A percentile compares a stretch with the other conserved stretches of the same genome.
Evolutionary conservation across 2,329 filamentous ascomycete species (phyloP).

Genomic region (Penicillium concentricum): DNA sequence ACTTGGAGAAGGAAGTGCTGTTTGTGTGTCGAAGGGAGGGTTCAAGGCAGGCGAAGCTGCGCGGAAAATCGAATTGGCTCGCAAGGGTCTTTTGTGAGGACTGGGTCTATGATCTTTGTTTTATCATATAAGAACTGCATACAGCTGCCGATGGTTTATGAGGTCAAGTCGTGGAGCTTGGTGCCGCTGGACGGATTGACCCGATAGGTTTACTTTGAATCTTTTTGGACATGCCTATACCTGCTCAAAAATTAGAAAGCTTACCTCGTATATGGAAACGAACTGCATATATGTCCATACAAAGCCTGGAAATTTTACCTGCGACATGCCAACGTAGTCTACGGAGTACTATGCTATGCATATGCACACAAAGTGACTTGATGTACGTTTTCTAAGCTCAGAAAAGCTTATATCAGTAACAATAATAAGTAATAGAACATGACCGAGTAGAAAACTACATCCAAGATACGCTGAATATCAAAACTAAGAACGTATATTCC

Average conservation of each 20-base stretch:
- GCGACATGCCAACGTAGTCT: not conserved
- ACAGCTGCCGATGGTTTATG: not conserved
- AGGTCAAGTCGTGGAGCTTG: not conserved
- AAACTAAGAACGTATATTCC: not conserved
- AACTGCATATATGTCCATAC: not conserved
- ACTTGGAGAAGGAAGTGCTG: conserved; percentile 48
- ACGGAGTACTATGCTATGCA: not conserved
- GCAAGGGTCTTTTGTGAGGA: conserved; percentile 49
- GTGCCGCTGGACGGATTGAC: not conserved
- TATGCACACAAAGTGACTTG: not conserved
- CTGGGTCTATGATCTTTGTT: not conserved
- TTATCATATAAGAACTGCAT: not conserved
- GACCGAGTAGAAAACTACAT: not conserved
- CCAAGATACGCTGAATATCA: not conserved
- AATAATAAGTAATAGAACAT: not conserved
- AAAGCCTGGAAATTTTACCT: not conserved
- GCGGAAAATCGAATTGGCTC: conserved; percentile 51
- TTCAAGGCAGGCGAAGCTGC: conserved; percentile 48
- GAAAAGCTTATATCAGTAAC: too few relatives aligned
- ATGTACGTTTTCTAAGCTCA: not conserved
- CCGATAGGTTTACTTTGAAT: not conserved
- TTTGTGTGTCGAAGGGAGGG: conserved; percentile 51
- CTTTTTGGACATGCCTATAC: not conserved
- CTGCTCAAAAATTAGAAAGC: not conserved
- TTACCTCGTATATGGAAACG: not conserved